Base-by-base conservation (phyloP, 305 asterid genomes). In the Vinca major region DNA sequence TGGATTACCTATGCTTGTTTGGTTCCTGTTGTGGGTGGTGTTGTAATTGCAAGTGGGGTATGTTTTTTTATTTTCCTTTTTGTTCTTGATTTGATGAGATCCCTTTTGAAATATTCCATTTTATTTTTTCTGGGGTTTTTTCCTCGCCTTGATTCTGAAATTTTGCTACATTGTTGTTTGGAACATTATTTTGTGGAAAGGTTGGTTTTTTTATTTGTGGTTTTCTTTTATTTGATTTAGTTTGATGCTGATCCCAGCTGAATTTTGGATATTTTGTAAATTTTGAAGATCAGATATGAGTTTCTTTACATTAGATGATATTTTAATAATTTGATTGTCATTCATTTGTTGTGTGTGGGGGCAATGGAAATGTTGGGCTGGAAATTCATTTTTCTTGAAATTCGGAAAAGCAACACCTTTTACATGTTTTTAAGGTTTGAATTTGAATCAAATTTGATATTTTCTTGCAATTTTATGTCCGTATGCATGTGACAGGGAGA, bases 11-110 rank as follows among this genome's bases (percentile, higher is more conserved):
- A 93, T 77, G 80, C 83, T 41, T 87, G 93, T 67, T 96, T 93
- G 63, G 88, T 91, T 0, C 99, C 97, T 63, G 97, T 93, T 9
- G 97, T 93, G 66, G 85, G 86, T 54, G 99, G 99, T 19, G 99
- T 93, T 76, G 87, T 93, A 63, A 84, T 93, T 80, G 99, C 97
- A 8, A 93, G 97, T 71, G 97, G 99, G 97, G 99, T 93, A 83
- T 61, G 84, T 36, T 56, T 56, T 44, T 33, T 8, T 61, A n/a
- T 3, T 48, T 50, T 0, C 2, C 45, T 21, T 40, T 55, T 73
- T 53, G 10, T 40, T 33, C 60, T 8, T 65, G 53, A 17, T 43
- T 53, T n/a, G 17, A 12, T 13, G 16, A 20, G 72, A 43, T 62
- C 69, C 68, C 33, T 44, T 62, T 71, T 70, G n/a, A 6, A 50